A percentile compares a stretch with the other conserved stretches of the same genome.
These are phyloP conservation scores for Torulaspora maleeae DNA, from an alignment of 805 yeast genomes.

Conservation along the genomic window DNA sequence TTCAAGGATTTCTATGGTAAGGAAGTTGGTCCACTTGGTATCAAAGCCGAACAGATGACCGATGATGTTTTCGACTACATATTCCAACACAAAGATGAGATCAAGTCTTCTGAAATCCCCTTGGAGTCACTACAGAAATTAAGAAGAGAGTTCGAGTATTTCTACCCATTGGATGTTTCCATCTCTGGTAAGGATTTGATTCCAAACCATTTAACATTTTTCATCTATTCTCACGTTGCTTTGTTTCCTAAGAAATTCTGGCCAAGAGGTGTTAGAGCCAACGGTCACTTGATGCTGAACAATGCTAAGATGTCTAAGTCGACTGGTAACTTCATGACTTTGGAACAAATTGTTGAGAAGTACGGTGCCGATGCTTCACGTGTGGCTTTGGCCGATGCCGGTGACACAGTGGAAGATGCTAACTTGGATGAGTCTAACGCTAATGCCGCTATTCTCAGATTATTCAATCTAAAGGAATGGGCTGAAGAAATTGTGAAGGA, in stretches of 20 bases:
- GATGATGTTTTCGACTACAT: constrained; percentile 91
- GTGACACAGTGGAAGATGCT: constrained; percentile 96
- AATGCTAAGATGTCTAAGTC: constrained; percentile 98
- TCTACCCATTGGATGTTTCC: constrained; percentile 89
- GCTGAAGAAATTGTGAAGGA: constrained; percentile 66
- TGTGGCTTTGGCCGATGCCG: constrained; percentile 97
- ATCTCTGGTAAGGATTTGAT: constrained; percentile 95
- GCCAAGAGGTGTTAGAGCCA: constrained; percentile 92
- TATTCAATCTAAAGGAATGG: constrained; percentile 93
- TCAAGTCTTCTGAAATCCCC: constrained; percentile 56
- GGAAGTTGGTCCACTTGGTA: constrained; percentile 64
- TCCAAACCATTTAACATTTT: constrained; percentile 95
- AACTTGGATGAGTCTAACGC: constrained; percentile 96
- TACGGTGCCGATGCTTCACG: constrained; percentile 97
- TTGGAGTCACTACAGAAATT: constrained; percentile 58
- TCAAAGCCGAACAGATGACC: constrained; percentile 79
- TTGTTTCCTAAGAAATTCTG: constrained; percentile 84
- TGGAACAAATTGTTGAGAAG: constrained; percentile 76
- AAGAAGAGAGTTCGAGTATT: constrained; percentile 94
- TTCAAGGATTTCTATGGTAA: constrained; percentile 85
- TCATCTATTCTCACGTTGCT: constrained; percentile 88
- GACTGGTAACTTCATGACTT: constrained; percentile 94
- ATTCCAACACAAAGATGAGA: constrained; percentile 63
- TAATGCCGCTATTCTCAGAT: constrained; percentile 92
- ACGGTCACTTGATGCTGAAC: constrained; percentile 92